Conservation (phyloP, 306 rosid species). For the Potentilla sterilis region DNA sequence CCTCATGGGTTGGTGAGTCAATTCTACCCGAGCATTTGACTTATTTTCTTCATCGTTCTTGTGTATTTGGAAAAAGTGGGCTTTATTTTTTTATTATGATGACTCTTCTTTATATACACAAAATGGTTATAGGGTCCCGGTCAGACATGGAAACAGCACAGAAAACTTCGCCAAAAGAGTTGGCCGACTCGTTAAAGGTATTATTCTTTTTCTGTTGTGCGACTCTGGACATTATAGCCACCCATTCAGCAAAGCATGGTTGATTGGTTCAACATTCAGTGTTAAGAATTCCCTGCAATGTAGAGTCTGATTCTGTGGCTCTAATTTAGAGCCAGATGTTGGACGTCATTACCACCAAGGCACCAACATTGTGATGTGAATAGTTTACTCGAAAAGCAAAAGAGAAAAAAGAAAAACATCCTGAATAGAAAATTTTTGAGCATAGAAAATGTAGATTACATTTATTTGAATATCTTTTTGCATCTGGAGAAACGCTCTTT, state of each 20-base stretch:
- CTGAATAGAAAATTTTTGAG: background rate
- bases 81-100: background rate
- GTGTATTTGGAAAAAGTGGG: slow-evolving; percentile 1
- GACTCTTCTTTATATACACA: background rate
- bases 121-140: slow-evolving; percentile 28
- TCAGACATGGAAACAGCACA: slow-evolving; percentile 28
- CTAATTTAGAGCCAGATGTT: slow-evolving; percentile 4
- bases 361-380: background rate
- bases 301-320: background rate
- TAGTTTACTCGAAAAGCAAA: background rate
- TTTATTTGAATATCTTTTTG: background rate
- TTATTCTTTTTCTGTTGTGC: slow-evolving; percentile 8
- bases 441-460: background rate
- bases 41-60: slow-evolving; percentile 8
- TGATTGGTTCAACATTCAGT: background rate
- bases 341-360: background rate
- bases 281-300: background rate
- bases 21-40: slow-evolving; percentile 48
- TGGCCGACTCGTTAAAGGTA: slow-evolving; percentile 66
- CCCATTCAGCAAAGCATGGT: background rate
- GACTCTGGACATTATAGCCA: background rate
- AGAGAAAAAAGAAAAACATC: too few species aligned
- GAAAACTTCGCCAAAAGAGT: slow-evolving; percentile 44
- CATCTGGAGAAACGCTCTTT: background rate
- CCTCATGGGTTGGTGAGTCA: slow-evolving; percentile 44